Conservation (phyloP, 1,284 basidiomycete genomes). For the Pyrrhoderma lamaoense region DNA sequence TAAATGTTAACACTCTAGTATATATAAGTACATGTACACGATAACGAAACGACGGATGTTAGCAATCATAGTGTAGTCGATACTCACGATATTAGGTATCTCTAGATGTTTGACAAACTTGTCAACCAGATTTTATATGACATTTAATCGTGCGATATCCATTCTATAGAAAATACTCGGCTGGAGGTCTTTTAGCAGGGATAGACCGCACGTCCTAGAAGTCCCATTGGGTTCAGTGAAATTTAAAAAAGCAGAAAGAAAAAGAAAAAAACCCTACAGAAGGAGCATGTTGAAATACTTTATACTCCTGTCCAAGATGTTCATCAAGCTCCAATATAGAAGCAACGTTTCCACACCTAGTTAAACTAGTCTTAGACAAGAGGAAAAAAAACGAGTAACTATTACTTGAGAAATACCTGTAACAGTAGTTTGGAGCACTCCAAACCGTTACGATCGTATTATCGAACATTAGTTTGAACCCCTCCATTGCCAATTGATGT, state of each 20-base stretch:
- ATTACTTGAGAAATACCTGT: no score
- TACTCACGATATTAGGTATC: no score
- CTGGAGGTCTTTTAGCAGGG: slow-evolving; percentile 18
- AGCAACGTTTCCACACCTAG: slow-evolving; percentile 89
- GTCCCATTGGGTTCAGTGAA: background rate
- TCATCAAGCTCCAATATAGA: slow-evolving; percentile 91
- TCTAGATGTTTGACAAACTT: no score
- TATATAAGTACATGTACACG: no score
- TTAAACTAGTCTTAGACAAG: slow-evolving; percentile 1
- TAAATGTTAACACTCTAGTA: no score
- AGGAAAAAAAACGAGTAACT: no score
- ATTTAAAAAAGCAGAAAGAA: background rate
- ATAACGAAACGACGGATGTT: no score
- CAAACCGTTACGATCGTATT: slow-evolving; percentile 95
- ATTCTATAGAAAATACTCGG: slow-evolving; percentile 17
- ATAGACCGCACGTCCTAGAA: slow-evolving; percentile 17
- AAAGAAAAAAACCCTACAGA: slow-evolving; percentile 40
- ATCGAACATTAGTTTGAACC: slow-evolving; percentile 98
- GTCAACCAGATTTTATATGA: no score
- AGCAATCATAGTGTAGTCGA: no score
- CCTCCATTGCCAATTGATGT: slow-evolving; percentile 98
- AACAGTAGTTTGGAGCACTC: slow-evolving; percentile 99
- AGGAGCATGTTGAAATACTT: slow-evolving; percentile 79
- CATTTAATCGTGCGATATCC: no score
- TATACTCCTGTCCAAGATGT: slow-evolving; percentile 84